Evolutionary conservation across 2,329 filamentous ascomycete species (phyloP), one percentile per base, ranked within the genome.

Genomic region (Tolypocladium pustulatum): DNA sequence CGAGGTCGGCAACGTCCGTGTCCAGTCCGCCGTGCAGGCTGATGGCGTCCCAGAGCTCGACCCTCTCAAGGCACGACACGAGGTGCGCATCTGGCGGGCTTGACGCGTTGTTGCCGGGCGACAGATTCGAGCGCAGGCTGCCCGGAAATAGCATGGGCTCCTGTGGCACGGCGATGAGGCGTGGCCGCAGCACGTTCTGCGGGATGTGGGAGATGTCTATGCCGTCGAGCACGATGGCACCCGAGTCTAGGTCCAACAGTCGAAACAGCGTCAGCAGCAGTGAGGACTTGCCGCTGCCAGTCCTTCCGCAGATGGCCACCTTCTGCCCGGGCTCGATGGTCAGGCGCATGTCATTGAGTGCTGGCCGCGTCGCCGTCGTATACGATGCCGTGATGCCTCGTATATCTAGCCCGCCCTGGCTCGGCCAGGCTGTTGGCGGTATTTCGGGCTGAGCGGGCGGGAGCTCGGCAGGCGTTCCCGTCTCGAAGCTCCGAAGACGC

Each of bases 131-230:
- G 12, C 65, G 67, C 55, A 76, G 69, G 2, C 70, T 73, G 34
- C 72, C 75, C 0, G 73, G 73, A 3, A 81, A 66, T 62, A 81
- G 77, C 12, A 78, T 72, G 0, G 77, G 66, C 10, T 83, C 78
- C 65, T 83, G 81, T 0, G 81, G 76, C 1, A 83, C 64, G 20
- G 75, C 74, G 53, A 78, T 76, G 46, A 83, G 66, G 8, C 72
- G 73, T 25, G 72, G 66, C 4, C 79, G 76, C 0, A 82, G 68
- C 0, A 66, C 62, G 2, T 68, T 32, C 4, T 76, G 73, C 51
- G 75, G 63, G 17, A 82, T 66, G 1, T 66, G 1, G 40, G 66
- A 41, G 4, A 78, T 69, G 1, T 73, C 67, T 0, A 76, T 57
- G 30, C 63, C 69, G 62, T 82, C 79, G 53, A 81, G 75, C 0